These are phyloP conservation scores for Talaromyces islandicus DNA, from an alignment of 2,329 filamentous ascomycete genomes.

Conservation along the genomic window DNA sequence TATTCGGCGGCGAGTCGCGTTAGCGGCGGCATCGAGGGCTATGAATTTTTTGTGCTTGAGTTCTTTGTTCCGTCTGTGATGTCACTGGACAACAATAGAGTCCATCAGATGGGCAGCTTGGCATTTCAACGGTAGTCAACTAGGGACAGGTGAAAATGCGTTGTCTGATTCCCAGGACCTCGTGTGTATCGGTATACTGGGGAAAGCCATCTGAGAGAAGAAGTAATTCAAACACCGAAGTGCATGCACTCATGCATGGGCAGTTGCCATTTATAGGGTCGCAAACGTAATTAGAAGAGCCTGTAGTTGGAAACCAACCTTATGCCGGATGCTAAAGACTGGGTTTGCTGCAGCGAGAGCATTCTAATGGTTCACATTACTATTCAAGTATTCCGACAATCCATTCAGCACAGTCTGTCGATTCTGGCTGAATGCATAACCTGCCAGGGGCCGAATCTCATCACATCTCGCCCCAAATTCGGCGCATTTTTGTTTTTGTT, in stretches of 20 bases:
- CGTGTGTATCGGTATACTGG: neutral
- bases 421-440: neutral
- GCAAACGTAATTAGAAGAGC: neutral
- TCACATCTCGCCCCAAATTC: neutral
- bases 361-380: neutral
- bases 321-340: neutral
- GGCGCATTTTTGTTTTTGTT: neutral
- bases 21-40: neutral
- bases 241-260: neutral
- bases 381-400: neutral
- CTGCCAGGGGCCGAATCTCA: neutral
- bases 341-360: neutral
- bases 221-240: neutral
- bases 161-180: neutral
- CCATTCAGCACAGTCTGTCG: neutral
- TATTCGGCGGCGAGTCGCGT: neutral
- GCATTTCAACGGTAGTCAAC: neutral
- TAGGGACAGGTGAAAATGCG: neutral
- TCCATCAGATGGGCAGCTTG: neutral
- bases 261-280: neutral
- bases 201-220: neutral
- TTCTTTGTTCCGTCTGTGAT: neutral
- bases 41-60: neutral
- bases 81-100: neutral
- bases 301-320: neutral